Conservation (phyloP, 495 filamentous ascomycete genomes). For the Barbatosphaeria neglecta region DNA sequence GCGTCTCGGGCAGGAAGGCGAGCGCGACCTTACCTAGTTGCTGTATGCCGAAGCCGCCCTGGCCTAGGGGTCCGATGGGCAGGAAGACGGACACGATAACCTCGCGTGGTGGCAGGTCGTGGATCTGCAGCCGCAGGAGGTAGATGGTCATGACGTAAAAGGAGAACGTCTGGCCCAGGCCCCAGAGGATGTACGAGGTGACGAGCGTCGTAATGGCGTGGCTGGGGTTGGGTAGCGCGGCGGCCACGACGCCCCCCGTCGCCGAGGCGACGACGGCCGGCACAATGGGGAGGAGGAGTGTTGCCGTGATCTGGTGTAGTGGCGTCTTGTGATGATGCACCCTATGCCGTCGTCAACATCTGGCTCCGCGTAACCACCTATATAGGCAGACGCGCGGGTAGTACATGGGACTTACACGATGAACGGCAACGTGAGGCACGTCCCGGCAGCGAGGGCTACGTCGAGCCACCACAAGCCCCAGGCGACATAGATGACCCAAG, state of each 20-base stretch:
- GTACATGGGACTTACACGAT: constrained; percentile 30
- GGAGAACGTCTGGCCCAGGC: constrained; percentile 44
- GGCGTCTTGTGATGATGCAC: constrained; percentile 19
- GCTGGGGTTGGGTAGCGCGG: constrained; percentile 35
- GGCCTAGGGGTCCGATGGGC: constrained; percentile 48
- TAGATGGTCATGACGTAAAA: constrained; percentile 47
- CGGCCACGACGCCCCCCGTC: constrained; percentile 44
- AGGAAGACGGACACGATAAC: constrained; percentile 52
- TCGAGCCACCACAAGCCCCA: constrained; percentile 53
- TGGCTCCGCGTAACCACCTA: no score
- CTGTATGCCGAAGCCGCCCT: constrained; percentile 46
- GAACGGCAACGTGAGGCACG: constrained; percentile 42
- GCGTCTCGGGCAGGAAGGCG: constrained; percentile 36
- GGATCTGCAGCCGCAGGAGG: constrained; percentile 45
- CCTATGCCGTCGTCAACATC: constrained; percentile 4
- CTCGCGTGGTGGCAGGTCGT: constrained; percentile 45
- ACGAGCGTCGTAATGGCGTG: constrained; percentile 47
- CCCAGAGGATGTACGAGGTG: constrained; percentile 47
- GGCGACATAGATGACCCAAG: constrained; percentile 14
- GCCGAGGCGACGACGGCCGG: constrained; percentile 45
- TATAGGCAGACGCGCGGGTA: constrained; percentile 29
- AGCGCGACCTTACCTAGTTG: constrained; percentile 42
- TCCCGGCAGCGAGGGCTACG: constrained; percentile 35
- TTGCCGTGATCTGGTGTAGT: constrained; percentile 40
- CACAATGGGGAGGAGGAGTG: constrained; percentile 51